These are phyloP conservation scores for Botrytis tulipae DNA, from an alignment of 2,329 filamentous ascomycete species.

Conservation along the genomic window DNA sequence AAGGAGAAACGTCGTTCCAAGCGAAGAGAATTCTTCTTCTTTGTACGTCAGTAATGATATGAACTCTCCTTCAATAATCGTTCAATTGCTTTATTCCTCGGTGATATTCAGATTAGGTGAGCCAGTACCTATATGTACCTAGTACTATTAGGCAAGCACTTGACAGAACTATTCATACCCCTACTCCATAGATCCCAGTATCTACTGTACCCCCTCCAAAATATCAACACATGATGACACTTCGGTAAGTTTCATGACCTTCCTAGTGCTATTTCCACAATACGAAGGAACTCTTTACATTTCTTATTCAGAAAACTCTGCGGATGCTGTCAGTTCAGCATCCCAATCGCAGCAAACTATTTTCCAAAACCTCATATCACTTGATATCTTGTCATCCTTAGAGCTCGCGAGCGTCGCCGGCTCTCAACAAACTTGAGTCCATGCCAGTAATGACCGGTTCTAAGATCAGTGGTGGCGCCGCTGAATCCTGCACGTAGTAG, in stretches of 20 bases:
- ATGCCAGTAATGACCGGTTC: background rate
- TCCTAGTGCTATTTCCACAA: background rate
- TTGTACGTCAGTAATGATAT: background rate
- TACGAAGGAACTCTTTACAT: too few species aligned
- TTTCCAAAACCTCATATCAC: background rate
- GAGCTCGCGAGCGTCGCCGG: background rate
- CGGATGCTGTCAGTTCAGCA: background rate
- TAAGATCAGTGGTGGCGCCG: background rate
- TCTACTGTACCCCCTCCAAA: background rate
- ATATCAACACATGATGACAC: background rate
- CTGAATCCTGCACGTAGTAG: background rate
- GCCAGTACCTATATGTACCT: background rate
- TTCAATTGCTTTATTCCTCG: background rate
- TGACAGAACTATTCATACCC: background rate
- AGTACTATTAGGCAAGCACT: background rate
- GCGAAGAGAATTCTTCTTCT: background rate
- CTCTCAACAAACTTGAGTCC: constrained; percentile 16
- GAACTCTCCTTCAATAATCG: background rate
- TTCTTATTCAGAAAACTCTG: background rate
- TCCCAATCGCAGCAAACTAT: background rate
- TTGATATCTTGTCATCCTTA: background rate
- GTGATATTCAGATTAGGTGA: background rate
- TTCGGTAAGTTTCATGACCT: background rate
- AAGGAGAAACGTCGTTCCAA: background rate
- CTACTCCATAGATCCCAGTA: background rate